Evolutionary conservation across 108 stramenopile species (phyloP).

Genomic region (Stephanodiscus triporus): DNA sequence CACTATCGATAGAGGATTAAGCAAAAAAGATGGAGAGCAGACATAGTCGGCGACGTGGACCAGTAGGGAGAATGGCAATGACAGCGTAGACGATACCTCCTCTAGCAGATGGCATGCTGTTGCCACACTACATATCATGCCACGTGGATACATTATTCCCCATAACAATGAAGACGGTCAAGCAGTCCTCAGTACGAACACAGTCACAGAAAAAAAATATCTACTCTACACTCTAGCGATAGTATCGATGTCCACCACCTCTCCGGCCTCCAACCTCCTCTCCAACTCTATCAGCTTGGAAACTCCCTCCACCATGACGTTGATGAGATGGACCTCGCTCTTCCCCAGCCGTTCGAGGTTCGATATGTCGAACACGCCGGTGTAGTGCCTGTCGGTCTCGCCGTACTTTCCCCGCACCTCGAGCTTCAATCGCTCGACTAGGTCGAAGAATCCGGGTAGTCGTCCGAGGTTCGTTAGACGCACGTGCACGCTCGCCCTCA

Average conservation of each 20-base stretch:
- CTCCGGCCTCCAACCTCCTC: slow-evolving; percentile 69
- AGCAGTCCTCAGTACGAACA: too few species aligned
- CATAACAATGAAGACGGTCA: too few species aligned
- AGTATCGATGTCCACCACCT: slow-evolving; percentile 59
- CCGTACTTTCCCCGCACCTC: slow-evolving; percentile 60
- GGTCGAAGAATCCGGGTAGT: slow-evolving; percentile 67
- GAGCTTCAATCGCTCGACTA: slow-evolving; percentile 60
- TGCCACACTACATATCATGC: too few species aligned
- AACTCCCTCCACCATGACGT: slow-evolving; percentile 92
- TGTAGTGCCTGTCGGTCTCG: slow-evolving; percentile 52
- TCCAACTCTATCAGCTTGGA: slow-evolving; percentile 84
- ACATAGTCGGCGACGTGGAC: too few species aligned
- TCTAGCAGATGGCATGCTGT: too few species aligned
- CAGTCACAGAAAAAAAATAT: too few species aligned
- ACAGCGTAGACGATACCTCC: too few species aligned
- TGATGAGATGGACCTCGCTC: slow-evolving; percentile 90
- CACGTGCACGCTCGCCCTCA: slow-evolving; percentile 86
- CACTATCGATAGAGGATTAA: too few species aligned
- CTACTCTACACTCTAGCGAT: background rate
- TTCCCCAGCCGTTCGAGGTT: slow-evolving; percentile 89
- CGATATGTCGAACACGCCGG: slow-evolving; percentile 86
- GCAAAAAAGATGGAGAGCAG: too few species aligned
- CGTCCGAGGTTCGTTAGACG: slow-evolving; percentile 72
- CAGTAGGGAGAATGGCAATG: too few species aligned
- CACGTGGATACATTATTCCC: too few species aligned